Evolutionary conservation across 805 yeast species (phyloP).

Genomic region (Zygosaccharomyces rouxii): DNA sequence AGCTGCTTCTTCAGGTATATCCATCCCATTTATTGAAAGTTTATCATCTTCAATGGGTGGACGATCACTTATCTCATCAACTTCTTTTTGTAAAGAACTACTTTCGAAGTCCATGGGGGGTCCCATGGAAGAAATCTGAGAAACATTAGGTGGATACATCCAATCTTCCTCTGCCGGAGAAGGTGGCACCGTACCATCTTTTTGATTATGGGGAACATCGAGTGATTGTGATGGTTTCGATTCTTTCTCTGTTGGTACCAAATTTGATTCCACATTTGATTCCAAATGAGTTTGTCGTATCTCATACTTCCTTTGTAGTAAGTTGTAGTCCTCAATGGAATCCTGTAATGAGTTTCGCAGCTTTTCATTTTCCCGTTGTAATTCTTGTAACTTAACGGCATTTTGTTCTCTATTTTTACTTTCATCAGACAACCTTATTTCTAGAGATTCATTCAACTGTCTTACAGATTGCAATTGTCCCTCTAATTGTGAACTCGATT

Average conservation of each 20-base stretch:
- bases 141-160: constrained; percentile 15
- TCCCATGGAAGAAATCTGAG: constrained; percentile 8
- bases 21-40: constrained; percentile 11
- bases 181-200: background rate
- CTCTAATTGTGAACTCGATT: constrained; percentile 24
- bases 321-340: constrained; percentile 27
- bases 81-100: constrained; percentile 6
- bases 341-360: constrained; percentile 19
- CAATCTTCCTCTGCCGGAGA: constrained; percentile 19
- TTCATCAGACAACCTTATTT: constrained; percentile 19
- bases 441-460: constrained; percentile 7
- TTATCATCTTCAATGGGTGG: constrained; percentile 4
- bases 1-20: constrained; percentile 30
- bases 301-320: constrained; percentile 26
- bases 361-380: constrained; percentile 28
- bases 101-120: constrained; percentile 7
- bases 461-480: constrained; percentile 9
- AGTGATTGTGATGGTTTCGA: background rate
- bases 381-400: constrained; percentile 34
- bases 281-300: constrained; percentile 26
- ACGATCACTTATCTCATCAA: constrained; percentile 4
- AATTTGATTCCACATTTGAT: constrained; percentile 7
- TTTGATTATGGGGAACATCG: background rate
- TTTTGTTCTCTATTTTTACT: constrained; percentile 7
- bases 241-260: background rate